Base-by-base conservation (phyloP, 306 rosid species). In the Lathyrus aphaca region DNA sequence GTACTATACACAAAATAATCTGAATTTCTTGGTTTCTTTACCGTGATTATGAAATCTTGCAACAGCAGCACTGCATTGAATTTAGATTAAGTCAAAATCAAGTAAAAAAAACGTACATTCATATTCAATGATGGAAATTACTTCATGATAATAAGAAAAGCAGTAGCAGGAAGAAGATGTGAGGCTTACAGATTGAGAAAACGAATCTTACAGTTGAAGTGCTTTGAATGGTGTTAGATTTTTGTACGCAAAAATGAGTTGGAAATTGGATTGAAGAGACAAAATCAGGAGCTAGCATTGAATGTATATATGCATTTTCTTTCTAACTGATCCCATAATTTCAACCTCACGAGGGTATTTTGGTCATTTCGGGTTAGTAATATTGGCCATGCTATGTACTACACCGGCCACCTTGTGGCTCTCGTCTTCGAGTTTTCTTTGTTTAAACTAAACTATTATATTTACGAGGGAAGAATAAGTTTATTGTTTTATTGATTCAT, bases 11-110 rank as follows among this genome's bases (percentile, higher is more conserved):
- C 30, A 40, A 38, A 23, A 70, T 70, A 54, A 50, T 54, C 74
- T 32, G 39, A 76, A 67, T 30, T 57, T 23, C 8, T 53, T 63
- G 73, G 54, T 59, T 59, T 39, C 80, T 60, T 65, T 63, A 6
- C 8, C 4, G 19, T 64, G 3, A 38, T 38, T 18, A 38, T 10
- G 58, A 66, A 46, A 15, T 73, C 51, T 56, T 67, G 68, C 18
- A 27, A n/a, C 11, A 58, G 30, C 13, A 58, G 23, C 64, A 30
- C 64, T 58, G 64, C 43, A 2, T 18, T 61, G 19, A 18, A 61
- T 8, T 51, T 12, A 48, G 9, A 74, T 49, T 56, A 45, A 66
- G 27, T 65, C 19, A 25, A 16, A 30, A n/a, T 25, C 12, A 58
- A 58, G 10, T 35, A 1, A 16, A 38, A 10, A 60, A n/a, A 65